Percentiles rank a stretch among this genome's conserved stretches.
Evolutionary conservation across 2,329 filamentous ascomycete species (phyloP).

Genomic region (Cercospora nicotianae): DNA sequence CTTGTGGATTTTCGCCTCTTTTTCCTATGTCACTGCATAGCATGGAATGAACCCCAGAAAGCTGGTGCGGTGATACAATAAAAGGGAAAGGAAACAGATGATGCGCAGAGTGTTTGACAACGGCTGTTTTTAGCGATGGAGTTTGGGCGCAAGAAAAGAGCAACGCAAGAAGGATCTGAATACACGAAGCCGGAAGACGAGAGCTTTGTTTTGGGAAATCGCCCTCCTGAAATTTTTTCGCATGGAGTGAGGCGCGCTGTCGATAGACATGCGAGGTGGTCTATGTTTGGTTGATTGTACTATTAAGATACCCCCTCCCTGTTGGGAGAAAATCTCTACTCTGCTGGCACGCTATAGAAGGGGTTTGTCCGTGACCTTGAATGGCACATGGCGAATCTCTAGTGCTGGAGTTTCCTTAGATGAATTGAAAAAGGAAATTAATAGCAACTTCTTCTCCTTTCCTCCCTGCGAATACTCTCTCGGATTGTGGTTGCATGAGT

Average conservation of each 20-base stretch:
- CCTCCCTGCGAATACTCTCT: too few species aligned
- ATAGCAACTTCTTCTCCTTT: background rate
- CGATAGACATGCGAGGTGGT: conserved; percentile 1
- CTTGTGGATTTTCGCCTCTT: background rate
- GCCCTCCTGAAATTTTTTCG: conserved; percentile 11
- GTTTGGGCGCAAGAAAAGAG: conserved; percentile 14
- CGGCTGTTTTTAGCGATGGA: conserved; percentile 17
- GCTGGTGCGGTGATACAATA: background rate
- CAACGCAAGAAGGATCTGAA: too few species aligned
- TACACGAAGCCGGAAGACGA: too few species aligned
- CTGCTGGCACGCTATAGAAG: conserved; percentile 14
- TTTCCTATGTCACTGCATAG: conserved; percentile 17
- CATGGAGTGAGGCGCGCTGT: conserved; percentile 11
- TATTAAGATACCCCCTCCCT: conserved; percentile 16
- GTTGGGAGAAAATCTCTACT: conserved; percentile 11
- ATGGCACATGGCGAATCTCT: background rate
- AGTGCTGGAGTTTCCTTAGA: conserved; percentile 4
- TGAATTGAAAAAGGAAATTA: background rate
- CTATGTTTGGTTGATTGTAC: conserved; percentile 9
- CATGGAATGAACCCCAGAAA: conserved; percentile 1
- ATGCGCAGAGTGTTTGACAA: conserved; percentile 10
- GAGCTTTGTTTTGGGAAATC: too few species aligned
- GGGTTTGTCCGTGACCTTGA: background rate
- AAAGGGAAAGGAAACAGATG: background rate
- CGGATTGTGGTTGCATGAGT: too few species aligned